phyloP scores from a whole-genome alignment of 2,329 filamentous ascomycete genomes.

The Microascus cirrosus region DNA sequence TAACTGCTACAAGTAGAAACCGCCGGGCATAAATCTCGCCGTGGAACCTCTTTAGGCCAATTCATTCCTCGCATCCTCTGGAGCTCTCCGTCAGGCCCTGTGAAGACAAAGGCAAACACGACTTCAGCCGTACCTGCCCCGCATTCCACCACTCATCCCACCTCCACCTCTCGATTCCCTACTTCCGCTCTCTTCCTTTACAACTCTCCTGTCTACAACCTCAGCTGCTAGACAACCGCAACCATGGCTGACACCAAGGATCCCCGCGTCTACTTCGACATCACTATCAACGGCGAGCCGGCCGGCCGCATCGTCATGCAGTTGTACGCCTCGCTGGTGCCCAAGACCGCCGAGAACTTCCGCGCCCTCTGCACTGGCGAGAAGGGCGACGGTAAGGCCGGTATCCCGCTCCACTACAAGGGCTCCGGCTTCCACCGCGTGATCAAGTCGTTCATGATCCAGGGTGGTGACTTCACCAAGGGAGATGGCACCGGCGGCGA shows the following conservation, averaged over 20 bases:
- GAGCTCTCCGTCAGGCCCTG: background rate
- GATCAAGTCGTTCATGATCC: constrained; percentile 98
- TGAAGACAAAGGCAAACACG: background rate
- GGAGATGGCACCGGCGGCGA: constrained; percentile 94
- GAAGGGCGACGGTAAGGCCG: constrained; percentile 71
- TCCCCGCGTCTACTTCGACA: constrained; percentile 85
- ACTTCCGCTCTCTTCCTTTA: background rate
- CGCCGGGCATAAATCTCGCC: background rate
- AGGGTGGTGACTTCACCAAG: constrained; percentile 92
- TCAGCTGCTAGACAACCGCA: background rate
- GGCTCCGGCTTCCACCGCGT: constrained; percentile 88
- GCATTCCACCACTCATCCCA: background rate
- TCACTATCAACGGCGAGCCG: constrained; percentile 63
- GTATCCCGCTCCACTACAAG: constrained; percentile 88
- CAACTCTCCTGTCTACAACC: background rate
- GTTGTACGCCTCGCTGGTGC: constrained; percentile 66
- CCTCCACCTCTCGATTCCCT: background rate
- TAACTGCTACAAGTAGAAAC: no score
- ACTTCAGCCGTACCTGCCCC: background rate
- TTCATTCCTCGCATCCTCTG: background rate
- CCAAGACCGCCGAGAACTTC: constrained; percentile 96
- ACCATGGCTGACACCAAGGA: constrained; percentile 23
- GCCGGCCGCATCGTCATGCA: constrained; percentile 79
- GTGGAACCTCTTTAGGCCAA: background rate
- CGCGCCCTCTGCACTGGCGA: constrained; percentile 88